Base-by-base conservation (phyloP, 2,329 filamentous ascomycete species). In the Trichophyton benhamiae region DNA sequence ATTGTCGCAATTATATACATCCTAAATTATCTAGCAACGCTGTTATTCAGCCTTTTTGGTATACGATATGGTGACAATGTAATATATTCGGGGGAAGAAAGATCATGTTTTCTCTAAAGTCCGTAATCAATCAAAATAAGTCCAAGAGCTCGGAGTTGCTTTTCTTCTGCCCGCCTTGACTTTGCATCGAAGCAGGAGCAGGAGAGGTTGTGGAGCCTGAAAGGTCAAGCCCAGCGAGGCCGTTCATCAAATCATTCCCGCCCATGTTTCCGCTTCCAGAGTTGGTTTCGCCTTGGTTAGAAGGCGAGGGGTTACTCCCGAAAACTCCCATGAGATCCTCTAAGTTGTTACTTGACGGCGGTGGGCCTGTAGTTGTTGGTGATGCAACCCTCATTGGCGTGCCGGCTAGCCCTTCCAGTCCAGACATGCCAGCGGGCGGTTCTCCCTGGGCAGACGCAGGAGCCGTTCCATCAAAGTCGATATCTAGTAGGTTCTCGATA, bases 401-500 rank as follows among this genome's bases (percentile, higher is more conserved):
- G 15, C 84, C 83, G 2, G 83, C 84, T 41, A 80, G 69, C 17
- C 77, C 78, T 68, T 80, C 78, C 2, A 80, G 72, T 58, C 87
- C 86, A 63, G 88, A 89, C 72, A 89, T 78, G 61, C 85, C 86
- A 62, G 73, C 73, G 75, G 73, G 68, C 15, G 84, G 81, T 65
- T 84, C 79, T 61, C 83, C 82, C 66, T 91, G 87, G 59, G 89
- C 81, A 11, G 89, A 92, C n/a, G 94, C 92, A 2, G 92, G 92
- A 2, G 88, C 91, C 2, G 89, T 87, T 27, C 92, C 94, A 70
- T 97, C 94, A 71, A 96, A 96, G 74, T 96, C 91, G 69, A 96
- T 95, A 69, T 99, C 94, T 61, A 99, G 82, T 20, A 99, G 80
- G 72, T 97, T 99, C 75, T 99, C 94, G 66, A 92, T 82, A 69